A percentile compares a stretch with the other conserved stretches of the same genome.
Evolutionary conservation across 2,329 filamentous ascomycete species (phyloP).

Genomic region (Epichloe bromicola): DNA sequence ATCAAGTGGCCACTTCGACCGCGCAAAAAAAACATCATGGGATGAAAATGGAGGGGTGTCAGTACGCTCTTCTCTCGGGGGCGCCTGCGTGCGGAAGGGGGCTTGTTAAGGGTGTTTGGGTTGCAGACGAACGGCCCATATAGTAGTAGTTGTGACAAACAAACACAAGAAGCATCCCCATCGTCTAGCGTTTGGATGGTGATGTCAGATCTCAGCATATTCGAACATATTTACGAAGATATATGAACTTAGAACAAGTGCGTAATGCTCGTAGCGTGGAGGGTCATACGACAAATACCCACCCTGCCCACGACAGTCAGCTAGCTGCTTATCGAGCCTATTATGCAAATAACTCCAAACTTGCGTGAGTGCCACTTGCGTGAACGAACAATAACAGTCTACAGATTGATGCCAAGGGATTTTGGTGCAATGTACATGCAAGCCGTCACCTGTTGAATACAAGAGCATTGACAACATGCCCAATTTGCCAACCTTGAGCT

Average conservation of each 20-base stretch:
- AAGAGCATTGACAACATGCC: slow-evolving; percentile 65
- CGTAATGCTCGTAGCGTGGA: too few relatives aligned
- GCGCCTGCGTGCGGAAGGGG: neutral
- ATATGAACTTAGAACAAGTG: too few relatives aligned
- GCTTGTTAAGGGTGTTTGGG: neutral
- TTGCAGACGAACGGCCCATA: neutral
- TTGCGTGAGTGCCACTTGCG: too few relatives aligned
- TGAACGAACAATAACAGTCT: too few relatives aligned
- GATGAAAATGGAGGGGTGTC: neutral
- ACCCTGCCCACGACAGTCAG: too few relatives aligned
- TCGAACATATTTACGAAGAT: too few relatives aligned
- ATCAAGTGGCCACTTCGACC: neutral
- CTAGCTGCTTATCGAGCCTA: too few relatives aligned
- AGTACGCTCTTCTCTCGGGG: neutral
- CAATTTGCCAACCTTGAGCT: slow-evolving; percentile 62
- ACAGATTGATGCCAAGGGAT: too few relatives aligned
- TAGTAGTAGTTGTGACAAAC: neutral
- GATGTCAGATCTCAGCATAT: neutral
- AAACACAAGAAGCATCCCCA: neutral
- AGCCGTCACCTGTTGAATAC: slow-evolving; percentile 38
- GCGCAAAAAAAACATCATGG: neutral
- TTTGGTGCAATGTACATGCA: too few relatives aligned
- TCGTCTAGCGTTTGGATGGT: neutral
- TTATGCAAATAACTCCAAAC: too few relatives aligned
- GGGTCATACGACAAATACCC: too few relatives aligned